phyloP scores from a whole-genome alignment of 305 asterid species.

The Fraxinus velutina region DNA sequence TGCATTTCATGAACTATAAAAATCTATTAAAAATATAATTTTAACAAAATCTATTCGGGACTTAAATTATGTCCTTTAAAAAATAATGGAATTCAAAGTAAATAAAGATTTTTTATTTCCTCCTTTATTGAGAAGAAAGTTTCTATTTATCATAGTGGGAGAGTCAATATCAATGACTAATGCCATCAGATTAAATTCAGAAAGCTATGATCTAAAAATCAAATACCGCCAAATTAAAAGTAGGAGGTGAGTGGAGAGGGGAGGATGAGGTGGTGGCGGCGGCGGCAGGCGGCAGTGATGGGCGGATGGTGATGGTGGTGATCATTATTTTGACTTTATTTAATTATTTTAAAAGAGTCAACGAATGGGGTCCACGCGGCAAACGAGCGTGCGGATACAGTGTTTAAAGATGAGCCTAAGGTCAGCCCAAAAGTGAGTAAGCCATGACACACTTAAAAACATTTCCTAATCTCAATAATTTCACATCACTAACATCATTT shows the following conservation, averaged over 20 bases:
- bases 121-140: slow-evolving; percentile 1
- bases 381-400: slow-evolving; percentile 51
- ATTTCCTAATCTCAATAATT: slow-evolving; percentile 29
- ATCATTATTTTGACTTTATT: slow-evolving; percentile 28
- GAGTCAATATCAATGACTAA: slow-evolving; percentile 49
- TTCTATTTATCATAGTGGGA: slow-evolving; percentile 27
- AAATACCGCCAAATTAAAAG: not conserved
- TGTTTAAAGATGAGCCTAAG: slow-evolving; percentile 33
- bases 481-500: slow-evolving; percentile 10
- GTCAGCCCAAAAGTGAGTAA: slow-evolving; percentile 36
- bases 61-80: not conserved
- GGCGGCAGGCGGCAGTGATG: slow-evolving; percentile 14
- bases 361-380: slow-evolving; percentile 53
- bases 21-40: not conserved
- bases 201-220: slow-evolving; percentile 32
- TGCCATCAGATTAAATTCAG: slow-evolving; percentile 35
- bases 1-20: not conserved
- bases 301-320: slow-evolving; percentile 23
- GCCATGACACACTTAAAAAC: not conserved
- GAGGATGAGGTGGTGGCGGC: not conserved
- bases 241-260: not conserved
- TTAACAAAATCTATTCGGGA: not conserved
- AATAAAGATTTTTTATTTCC: too few relatives aligned
- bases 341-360: slow-evolving; percentile 26
- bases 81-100: not conserved